Evolutionary conservation across 352 stramenopile species (phyloP), one percentile per base, ranked within the genome.

Genomic region (Aphanomyces invadans): DNA sequence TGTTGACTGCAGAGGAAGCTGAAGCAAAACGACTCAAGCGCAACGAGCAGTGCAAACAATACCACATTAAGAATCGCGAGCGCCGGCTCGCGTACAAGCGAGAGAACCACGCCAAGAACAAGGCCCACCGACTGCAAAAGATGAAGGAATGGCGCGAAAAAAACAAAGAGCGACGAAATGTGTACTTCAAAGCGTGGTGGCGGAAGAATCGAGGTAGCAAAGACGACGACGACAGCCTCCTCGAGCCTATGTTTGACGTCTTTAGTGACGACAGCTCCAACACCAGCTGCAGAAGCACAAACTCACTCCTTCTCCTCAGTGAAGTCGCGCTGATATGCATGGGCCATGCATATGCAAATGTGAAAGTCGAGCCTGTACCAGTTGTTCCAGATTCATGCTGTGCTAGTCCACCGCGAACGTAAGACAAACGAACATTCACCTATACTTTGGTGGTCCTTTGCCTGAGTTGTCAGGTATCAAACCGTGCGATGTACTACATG

Each of bases 91-190:
- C 60, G 49, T 67, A 67, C 44, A 67, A 67, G 49, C 42, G 60
- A 39, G 60, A 67, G 38, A 67, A 67, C 49, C 60, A 67, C 26
- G 60, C 60, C 29, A 67, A 67, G 49, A 67, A 67, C 60, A 67
- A 67, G 26, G 60, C 60, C 21, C 60, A 67, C 26, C 42, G 60
- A 19, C 60, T 67, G 17, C 42, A 67, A 45, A 67, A 67, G 45
- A 67, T 67, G 60, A 67, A 67, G 38, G 60, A 67, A 44, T 67
- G 60, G 60, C 60, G 60, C 49, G 60, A 67, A 28, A 67, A 67
- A 19, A 67, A 67, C 60, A 67, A 67, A 48, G 60, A 55, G 49
- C 25, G 60, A 17, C 39, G 60, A 12, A 55, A 67, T 33, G 33
- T 67, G 17, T 67, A 67, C 60, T 67, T 67, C 32, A 67, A 67